Base-by-base conservation (phyloP, 2,329 filamentous ascomycete genomes). In the Calonectria pseudoreteaudii region DNA sequence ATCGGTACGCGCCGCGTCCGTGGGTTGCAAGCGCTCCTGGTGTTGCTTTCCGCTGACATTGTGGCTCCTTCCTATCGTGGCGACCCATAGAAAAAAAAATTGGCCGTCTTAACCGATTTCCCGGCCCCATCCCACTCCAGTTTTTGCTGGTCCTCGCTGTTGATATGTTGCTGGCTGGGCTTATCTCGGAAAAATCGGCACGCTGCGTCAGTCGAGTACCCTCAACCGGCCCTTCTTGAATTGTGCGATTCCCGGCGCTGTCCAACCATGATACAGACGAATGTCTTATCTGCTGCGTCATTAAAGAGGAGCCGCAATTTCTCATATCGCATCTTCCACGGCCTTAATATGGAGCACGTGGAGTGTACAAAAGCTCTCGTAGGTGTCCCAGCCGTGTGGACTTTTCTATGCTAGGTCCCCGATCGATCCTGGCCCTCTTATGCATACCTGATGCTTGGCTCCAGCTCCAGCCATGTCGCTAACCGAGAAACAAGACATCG, bases 401-500 rank as follows among this genome's bases (percentile, higher is more conserved):
- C 34, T 67, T n/a, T 53, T 18, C 26, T 41, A 26, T 47, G 44
- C 38, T 31, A 44, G 38, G 60, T 49, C 60, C 23, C 18, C 26
- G 60, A 49, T 44, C 60, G 60, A 49, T 44, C 60, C 60, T n/a
- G 38, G 60, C 41, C n/a, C 20, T 20, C 26, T 64, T 47, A 49
- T 44, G 60, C 38, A 49, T 20, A 49, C 18, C 20, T 47, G 60
- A n/a, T 49, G 38, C 41, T 65, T 34, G 60, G 38, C 60, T 31
- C 60, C 41, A 34, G 49, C 38, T 34, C 14, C 38, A 28, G 52
- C 47, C 47, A 71, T 71, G 69, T 71, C 69, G 23, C 23, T 30
- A 28, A 49, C 69, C 38, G 64, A 67, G 64, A 72, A 72, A 26
- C 52, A 68, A n/a, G 70, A 72, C 70, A 28, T 72, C 18, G 70